Base-by-base conservation (phyloP, 2,329 filamentous ascomycete species). In the Capronia epimyces region DNA sequence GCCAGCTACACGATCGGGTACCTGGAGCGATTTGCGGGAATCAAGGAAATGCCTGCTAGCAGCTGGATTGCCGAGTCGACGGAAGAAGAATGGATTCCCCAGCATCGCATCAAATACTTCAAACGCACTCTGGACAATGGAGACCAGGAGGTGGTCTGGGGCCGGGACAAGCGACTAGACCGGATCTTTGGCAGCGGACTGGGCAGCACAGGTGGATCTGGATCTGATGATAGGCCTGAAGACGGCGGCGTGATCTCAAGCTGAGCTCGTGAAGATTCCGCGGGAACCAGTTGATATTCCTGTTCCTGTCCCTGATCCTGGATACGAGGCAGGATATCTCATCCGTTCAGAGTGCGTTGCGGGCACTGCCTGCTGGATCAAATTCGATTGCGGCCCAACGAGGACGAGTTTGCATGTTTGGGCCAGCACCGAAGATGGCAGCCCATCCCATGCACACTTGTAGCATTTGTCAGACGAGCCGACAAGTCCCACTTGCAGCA, bases 31-130 rank as follows among this genome's bases (percentile, higher is more conserved):
- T 80, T 80, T 48, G 59, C 71, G 9, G 75, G 75, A 0, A 66
- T 72, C 16, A 67, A 72, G 49, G 77, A 79, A 63, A 70, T 71
- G 9, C 59, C 65, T 7, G 63, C 78, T 2, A 67, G 70, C 40
- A 67, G 65, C n/a, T 80, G 77, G 77, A 75, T 77, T 59, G 71
- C 67, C 15, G 75, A 78, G 42, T 70, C 71, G 25, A 79, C 76
- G 8, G 65, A 79, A 22, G 75, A 79, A 52, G 76, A 80, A 41
- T 80, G 79, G 49, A 78, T 80, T 49, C 77, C 77, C 2, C 71
- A 75, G 56, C 76, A 80, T 64, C 69, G 77, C 2, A 73, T 80
- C 15, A 52, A 75, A 48, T 75, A 76, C 53, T 74, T 79, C 56
- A 74, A 70, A 55, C 67, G 67, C 53, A 18, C 52, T 15, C 43